Conservation (phyloP, 345 rosid genomes). For the Sisymbrium altissimum region DNA sequence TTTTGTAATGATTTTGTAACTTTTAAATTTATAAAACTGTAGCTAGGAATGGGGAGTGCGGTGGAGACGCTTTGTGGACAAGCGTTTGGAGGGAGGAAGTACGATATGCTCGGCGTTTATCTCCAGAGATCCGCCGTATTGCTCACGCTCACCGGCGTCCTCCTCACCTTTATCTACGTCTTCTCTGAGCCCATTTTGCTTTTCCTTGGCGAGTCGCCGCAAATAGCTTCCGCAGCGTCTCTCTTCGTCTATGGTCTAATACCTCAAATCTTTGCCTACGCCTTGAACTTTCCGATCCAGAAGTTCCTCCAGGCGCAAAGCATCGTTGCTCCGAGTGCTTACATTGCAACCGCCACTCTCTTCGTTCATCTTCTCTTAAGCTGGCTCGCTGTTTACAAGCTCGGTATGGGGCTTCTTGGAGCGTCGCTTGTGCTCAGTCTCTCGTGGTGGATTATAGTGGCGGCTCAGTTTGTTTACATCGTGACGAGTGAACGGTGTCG, state of each 20-base stretch:
- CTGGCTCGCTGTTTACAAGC: constrained; percentile 41
- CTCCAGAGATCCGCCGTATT: constrained; percentile 55
- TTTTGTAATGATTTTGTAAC: neutral
- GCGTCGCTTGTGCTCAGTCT: constrained; percentile 49
- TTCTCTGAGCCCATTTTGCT: constrained; percentile 45
- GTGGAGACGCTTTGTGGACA: constrained; percentile 72
- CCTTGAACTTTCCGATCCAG: constrained; percentile 56
- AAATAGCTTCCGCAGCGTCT: constrained; percentile 51
- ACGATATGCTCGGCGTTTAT: constrained; percentile 52
- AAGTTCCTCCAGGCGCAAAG: constrained; percentile 54
- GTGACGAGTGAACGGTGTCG: constrained; percentile 40
- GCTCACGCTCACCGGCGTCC: constrained; percentile 43
- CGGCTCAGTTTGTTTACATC: constrained; percentile 44
- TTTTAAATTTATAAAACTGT: neutral
- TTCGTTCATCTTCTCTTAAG: constrained; percentile 38
- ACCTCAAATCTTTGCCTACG: constrained; percentile 59
- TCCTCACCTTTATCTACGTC: constrained; percentile 43
- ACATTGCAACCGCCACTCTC: constrained; percentile 44
- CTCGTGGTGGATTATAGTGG: constrained; percentile 55
- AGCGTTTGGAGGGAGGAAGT: constrained; percentile 52
- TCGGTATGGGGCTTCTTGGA: constrained; percentile 44
- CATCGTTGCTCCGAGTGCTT: constrained; percentile 56
- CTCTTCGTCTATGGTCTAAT: constrained; percentile 51
- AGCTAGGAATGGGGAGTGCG: constrained; percentile 64
- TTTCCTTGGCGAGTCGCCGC: constrained; percentile 44